Percentiles rank a stretch among this genome's conserved stretches.
These are phyloP conservation scores for Apiospora kogelbergensis DNA, from an alignment of 2,329 filamentous ascomycete species.

Conservation along the genomic window DNA sequence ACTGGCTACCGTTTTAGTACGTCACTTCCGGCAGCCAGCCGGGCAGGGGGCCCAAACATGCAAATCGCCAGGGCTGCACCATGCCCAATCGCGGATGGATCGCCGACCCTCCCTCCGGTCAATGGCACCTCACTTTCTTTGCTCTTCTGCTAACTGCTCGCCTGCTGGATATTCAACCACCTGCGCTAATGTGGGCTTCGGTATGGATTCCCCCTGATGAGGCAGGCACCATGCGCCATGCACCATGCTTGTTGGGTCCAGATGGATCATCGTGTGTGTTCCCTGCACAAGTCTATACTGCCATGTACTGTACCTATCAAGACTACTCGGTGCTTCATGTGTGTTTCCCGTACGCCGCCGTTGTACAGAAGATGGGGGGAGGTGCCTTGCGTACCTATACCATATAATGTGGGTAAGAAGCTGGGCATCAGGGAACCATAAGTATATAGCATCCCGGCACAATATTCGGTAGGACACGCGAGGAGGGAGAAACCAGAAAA, in stretches of 20 bases:
- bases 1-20: conserved; percentile 3
- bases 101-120: neutral
- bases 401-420: neutral
- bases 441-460: neutral
- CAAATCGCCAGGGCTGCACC: neutral
- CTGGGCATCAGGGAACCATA: neutral
- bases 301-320: neutral
- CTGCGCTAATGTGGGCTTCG: neutral
- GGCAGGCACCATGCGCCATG: neutral
- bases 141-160: no score
- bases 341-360: neutral
- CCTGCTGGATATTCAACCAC: neutral
- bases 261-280: neutral
- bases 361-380: neutral
- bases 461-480: neutral
- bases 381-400: neutral
- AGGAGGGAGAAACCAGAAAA: neutral
- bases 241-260: neutral
- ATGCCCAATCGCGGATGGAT: neutral
- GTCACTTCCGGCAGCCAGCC: neutral
- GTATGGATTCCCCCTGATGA: neutral
- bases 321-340: neutral
- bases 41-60: neutral
- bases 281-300: neutral
- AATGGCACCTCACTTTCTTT: neutral